These are phyloP conservation scores for Sabuloglossum arenarium DNA, from an alignment of 495 filamentous ascomycete species.

Conservation along the genomic window DNA sequence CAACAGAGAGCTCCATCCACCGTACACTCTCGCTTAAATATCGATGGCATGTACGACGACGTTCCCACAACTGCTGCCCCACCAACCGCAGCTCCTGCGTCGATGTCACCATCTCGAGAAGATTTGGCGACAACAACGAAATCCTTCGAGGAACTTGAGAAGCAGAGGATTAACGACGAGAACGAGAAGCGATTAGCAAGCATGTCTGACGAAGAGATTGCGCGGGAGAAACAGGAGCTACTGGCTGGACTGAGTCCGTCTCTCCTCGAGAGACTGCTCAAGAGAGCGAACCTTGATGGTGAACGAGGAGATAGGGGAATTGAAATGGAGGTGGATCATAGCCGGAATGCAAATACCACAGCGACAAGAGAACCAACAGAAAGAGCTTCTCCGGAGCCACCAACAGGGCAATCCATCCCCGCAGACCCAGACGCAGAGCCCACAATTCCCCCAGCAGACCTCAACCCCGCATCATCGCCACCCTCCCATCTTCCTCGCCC, in stretches of 20 bases:
- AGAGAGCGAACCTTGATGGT: constrained; percentile 60
- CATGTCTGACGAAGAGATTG: constrained; percentile 71
- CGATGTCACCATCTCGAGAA: neutral
- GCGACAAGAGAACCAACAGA: neutral
- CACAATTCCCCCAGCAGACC: constrained; percentile 19
- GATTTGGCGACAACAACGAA: neutral
- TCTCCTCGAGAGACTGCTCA: constrained; percentile 55
- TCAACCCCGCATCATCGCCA: constrained; percentile 22
- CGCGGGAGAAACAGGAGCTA: constrained; percentile 53
- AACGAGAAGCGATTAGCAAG: constrained; percentile 50
- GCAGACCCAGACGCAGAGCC: constrained; percentile 16
- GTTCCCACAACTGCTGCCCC: neutral
- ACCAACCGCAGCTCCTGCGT: neutral
- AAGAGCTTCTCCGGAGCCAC: neutral
- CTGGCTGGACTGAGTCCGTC: constrained; percentile 44
- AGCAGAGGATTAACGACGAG: constrained; percentile 53
- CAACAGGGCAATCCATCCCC: constrained; percentile 9
- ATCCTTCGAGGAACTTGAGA: constrained; percentile 30
- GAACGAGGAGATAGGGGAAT: constrained; percentile 10
- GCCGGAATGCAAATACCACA: constrained; percentile 7
- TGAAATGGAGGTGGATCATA: neutral
- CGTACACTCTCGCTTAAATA: neutral
- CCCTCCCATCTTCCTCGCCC: constrained; percentile 14
- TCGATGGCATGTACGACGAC: constrained; percentile 4
- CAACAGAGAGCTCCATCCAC: constrained; percentile 29